Evolutionary conservation across 2,329 filamentous ascomycete genomes (phyloP), one percentile per base, ranked within the genome.

Genomic region (Grosmannia clavigera): DNA sequence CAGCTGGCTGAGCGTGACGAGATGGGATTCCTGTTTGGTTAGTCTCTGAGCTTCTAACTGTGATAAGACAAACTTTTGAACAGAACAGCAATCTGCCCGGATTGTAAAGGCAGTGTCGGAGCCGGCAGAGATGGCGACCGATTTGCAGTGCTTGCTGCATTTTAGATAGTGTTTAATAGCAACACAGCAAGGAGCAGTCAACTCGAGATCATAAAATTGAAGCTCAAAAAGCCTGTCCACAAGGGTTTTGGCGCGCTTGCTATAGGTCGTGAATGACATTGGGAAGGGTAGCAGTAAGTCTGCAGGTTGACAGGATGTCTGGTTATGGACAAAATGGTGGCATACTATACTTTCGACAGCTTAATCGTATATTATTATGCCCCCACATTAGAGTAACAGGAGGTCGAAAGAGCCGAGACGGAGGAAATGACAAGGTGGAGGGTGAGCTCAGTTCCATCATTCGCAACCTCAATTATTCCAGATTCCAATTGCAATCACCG

Each of bases 31-130:
- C 59, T 63, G 51, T 19, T 6, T 40, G 58, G 65, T 65, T 55
- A 67, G 61, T 58, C 40, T 64, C 22, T 66, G 65, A 9, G 46
- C 60, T 27, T 65, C 60, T 3, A 65, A 63, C 25, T 64, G 64
- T 0, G 64, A 66, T 3, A 64, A 14, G 19, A 66, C 46, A 19
- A 65, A 64, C 14, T 60, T 63, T 12, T 48, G 60, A 27, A 64
- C 54, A 6, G 19, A 25, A 19, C 22, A 27, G 43, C 52, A 58
- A 12, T 59, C 58, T 1, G 55, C 12, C 1, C 22, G 7, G 3
- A 61, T 58, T 10, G 51, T 57, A n/a, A 51, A 31, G 1, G 29
- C 58, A 2, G 58, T 62, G 25, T 59, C 58, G 6, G 22, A 22
- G 2, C 50, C 55, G 27, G 56, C 3, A 40, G 16, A 58, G 11